Conservation (phyloP, 805 yeast species). For the Candida chauliodis region DNA sequence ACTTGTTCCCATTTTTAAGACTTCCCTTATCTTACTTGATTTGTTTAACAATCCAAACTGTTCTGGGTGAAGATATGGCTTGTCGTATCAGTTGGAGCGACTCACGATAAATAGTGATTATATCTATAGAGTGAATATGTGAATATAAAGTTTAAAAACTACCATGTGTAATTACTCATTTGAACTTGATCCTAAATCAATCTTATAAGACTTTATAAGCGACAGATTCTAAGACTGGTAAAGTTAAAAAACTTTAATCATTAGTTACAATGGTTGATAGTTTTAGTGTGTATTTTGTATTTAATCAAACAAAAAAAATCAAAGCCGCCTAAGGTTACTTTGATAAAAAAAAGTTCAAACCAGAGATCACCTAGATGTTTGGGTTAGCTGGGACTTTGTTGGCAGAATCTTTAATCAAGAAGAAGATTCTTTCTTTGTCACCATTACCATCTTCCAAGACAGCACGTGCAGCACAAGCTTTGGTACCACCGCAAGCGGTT, state of each 20-base stretch:
- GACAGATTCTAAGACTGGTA: too few species aligned
- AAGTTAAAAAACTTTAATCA: too few species aligned
- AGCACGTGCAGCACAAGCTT: constrained; percentile 1
- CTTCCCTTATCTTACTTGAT: not conserved
- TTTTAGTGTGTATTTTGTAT: not conserved
- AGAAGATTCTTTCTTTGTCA: not conserved
- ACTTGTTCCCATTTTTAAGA: constrained; percentile 2
- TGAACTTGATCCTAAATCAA: too few species aligned
- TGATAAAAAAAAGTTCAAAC: not conserved
- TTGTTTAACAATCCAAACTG: not conserved
- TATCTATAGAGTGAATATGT: not conserved
- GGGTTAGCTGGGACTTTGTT: constrained; percentile 3
- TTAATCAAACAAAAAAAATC: not conserved
- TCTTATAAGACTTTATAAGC: too few species aligned
- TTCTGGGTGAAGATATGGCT: not conserved
- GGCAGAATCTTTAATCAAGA: not conserved
- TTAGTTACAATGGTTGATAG: not conserved
- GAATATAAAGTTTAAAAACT: too few species aligned
- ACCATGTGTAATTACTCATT: too few species aligned
- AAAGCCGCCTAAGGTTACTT: too few species aligned
- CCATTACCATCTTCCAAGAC: not conserved
- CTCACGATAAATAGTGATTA: not conserved
- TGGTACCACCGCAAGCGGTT: constrained; percentile 1
- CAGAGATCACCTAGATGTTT: not conserved
- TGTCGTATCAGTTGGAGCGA: not conserved